Base-by-base conservation (phyloP, 2,329 filamentous ascomycete species). In the Colletotrichum sp. region DNA sequence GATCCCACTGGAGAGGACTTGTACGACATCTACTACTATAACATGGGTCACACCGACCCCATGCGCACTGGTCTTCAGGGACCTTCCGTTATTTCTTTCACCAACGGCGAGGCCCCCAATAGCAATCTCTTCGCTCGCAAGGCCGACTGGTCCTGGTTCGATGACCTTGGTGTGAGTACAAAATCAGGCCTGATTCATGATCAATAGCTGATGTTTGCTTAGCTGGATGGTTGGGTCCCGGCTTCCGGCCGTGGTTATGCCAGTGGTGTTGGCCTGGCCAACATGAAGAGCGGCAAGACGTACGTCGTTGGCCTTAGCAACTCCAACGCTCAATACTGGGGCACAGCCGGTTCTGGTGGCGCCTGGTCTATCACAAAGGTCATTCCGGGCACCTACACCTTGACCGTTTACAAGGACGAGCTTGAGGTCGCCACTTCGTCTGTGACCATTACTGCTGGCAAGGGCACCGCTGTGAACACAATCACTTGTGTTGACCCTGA, bases 1-100 rank as follows among this genome's bases (percentile, higher is more conserved):
- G 80, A 80, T 70, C 78, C 79, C 13, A 81, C 79, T 21, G 84
- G 84, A 13, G 84, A 84, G 18, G 85, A 87, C 71, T 79, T 87
- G 18, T 87, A 86, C 76, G 85, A 87, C 28, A 87, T 87, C 72
- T 85, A 86, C 64, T 84, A 86, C 72, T 87, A 87, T 79, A 85
- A 83, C 77, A 86, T 86, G 85, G 85, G 85, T 1, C 84, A 85
- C 76, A 86, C 84, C 3, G 86, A 87, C 71, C 79, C 82, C 6
- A 83, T 86, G 82, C 82, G 85, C 62, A 83, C 86, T 57, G 85
- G 86, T 49, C 82, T 87, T 2, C 85, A 87, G 69, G 85, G 86
- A 7, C 86, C 86, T 1, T 84, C 82, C 10, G 82, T 87, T 12
- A 79, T 87, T 3, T 79, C 83, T 6, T 87, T 87, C 73, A 87